Evolutionary conservation across 495 filamentous ascomycete genomes (phyloP), one percentile per base, ranked within the genome.

Genomic region (Lophiostoma macrostomum): DNA sequence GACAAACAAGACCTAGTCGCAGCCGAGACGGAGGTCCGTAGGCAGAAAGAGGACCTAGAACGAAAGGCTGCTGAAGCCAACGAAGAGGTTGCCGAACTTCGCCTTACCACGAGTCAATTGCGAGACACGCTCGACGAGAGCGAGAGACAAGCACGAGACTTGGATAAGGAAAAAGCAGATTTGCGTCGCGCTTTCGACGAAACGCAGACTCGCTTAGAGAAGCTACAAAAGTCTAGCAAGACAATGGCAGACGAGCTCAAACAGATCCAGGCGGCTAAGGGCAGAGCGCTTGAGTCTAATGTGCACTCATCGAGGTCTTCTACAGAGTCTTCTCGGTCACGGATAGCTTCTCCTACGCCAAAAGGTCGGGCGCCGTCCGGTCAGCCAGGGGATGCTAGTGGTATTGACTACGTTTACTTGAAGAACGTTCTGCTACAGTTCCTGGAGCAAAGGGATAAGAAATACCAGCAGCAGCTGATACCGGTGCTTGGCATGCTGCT

Each of bases 381-480:
- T 22, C 64, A 70, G 11, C 54, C 68, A 0, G 67, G 73, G 3
- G 42, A 31, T 11, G 22, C 38, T 20, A 70, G 62, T 14, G 30
- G 63, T 1, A 76, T 84, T 45, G 87, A 98, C 67, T 85, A 84
- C 55, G 82, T 89, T 63, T 98, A 98, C 66, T 67, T 98, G 52
- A 97, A 97, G 75, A 96, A 94, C 27, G 89, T 98, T 30, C 76
- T 98, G 20, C 71, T 97, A 35, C 91, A 96, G 69, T 96, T 98
- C 62, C 68, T 98, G 65, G 90, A 96, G 74, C 87, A 93, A 66
- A 88, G 83, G 72, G 93, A 98, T 63, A 95, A 91, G 72, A 89
- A 81, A 67, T 80, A 90, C 53, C 86, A 95, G 67, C 80, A 84
- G 65, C 90, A 96, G 75, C 75, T 98, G 43, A 85, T 98, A 20